Evolutionary conservation across 495 filamentous ascomycete genomes (phyloP), one percentile per base, ranked within the genome.

Genomic region (Penicillium cosmopolitanum): DNA sequence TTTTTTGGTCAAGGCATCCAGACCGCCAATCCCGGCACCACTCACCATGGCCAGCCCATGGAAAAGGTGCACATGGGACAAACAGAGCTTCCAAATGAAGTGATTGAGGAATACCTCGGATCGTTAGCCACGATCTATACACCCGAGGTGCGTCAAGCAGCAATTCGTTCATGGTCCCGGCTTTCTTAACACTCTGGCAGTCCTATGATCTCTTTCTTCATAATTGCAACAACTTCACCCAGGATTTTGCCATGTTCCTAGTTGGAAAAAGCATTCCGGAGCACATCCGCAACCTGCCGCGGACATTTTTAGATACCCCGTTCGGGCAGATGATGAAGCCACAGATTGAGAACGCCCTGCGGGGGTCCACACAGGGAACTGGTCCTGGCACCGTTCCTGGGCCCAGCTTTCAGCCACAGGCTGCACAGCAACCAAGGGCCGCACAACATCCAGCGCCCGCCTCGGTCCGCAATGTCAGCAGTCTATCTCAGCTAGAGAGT

Each of bases 161-260:
- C 19, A 51, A 47, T 50, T n/a, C 36, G 2, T 38, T 2, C 36
- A 38, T 38, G 5, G 8, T 13, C 36, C 10, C 0, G 12, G 36
- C 15, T 12, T 4, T 38, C 15, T 53, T 61, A 51, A 63, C 23
- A 34, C 31, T 9, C 2, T 28, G 42, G 21, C 64, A 92, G 88
- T 91, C 90, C 0, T 97, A 97, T 66, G 90, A 96, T 70, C 79
- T 96, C 3, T 91, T 91, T 71, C 78, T 88, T 38, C 93, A 97
- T 67, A 98, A 98, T 68, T 97, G 95, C 83, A 98, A 98, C 76
- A 98, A 98, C 78, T 98, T 98, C 73, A 90, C 92, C 5, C 93
- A 98, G 67, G 95, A 98, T 60, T 85, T 98, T 62, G 76, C 89
- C 48, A 96, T 88, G 78, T 97, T 98, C 57, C 79, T 98, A 2